Evolutionary conservation across 2,329 filamentous ascomycete genomes (phyloP), one percentile per base, ranked within the genome.

Genomic region (Aphanoascus verrucosus): DNA sequence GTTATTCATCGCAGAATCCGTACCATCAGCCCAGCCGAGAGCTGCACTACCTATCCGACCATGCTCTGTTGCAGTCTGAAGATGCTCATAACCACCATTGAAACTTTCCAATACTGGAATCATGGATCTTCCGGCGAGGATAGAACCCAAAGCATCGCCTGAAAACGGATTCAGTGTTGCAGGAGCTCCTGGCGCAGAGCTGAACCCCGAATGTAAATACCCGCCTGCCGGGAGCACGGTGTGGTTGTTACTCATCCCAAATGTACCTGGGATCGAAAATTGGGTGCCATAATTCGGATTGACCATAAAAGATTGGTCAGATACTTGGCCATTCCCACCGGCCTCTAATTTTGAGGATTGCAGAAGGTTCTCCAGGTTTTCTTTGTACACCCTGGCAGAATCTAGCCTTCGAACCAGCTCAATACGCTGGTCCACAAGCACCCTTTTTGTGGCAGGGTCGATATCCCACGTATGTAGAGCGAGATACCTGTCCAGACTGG

Each of bases 381-480:
- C 69, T 51, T 65, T 69, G 52, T 64, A 64, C 15, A 65, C 55
- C 31, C 69, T 66, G n/a, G 66, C 60, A 9, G 59, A 60, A 55
- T 71, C 69, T 23, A 70, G 50, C 48, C 70, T 66, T 44, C 64
- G 61, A 5, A 71, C 68, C 38, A 72, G 58, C 15, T 62, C 61
- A 55, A 62, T 66, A 12, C 69, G 63, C 42, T 69, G 66, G 17
- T 68, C 64, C 44, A 71, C 66, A 19, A 70, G 57, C 7, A 61
- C 53, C 20, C 64, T 62, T 49, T 69, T 69, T 14, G 63, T 63
- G 7, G 58, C 56, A n/a, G 62, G 60, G 28, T 65, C 65, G 42
- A 71, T 61, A 50, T 70, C 64, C 60, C 67, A 69, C 15, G 63
- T 62, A 56, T 70, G 64, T 41, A 72, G 56, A 5, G 69, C 69